Evolutionary conservation across 164 flowering plant species (phyloP).

Genomic region (Cinnamomum chago): DNA sequence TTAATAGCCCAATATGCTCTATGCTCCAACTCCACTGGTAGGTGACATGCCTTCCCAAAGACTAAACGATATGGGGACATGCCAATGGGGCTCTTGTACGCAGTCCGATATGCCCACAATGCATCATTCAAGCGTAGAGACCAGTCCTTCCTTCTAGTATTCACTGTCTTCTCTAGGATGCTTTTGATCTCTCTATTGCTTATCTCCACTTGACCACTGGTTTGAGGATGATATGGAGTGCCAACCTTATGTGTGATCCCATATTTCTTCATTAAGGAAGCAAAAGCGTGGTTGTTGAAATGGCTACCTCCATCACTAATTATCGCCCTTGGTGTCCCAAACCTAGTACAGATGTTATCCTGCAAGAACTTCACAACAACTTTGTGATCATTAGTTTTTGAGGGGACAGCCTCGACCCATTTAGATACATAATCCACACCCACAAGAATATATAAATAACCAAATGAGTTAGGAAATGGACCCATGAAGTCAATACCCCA

Average conservation of each 20-base stretch:
- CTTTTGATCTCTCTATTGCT: neutral
- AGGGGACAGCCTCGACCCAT: neutral
- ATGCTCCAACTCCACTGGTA: slow-evolving; percentile 16
- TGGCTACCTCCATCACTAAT: neutral
- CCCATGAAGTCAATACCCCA: neutral
- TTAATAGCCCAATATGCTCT: slow-evolving; percentile 10
- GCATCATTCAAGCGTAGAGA: neutral
- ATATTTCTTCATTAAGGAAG: neutral
- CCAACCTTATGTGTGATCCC: neutral
- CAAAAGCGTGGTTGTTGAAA: neutral
- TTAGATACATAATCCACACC: neutral
- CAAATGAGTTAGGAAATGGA: too few relatives aligned
- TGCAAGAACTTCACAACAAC: neutral
- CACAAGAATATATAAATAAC: neutral
- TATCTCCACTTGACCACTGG: neutral
- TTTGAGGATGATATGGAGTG: neutral
- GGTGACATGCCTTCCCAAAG: slow-evolving; percentile 15
- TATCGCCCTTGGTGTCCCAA: neutral
- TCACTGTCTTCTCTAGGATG: neutral
- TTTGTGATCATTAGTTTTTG: neutral
- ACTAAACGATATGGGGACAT: slow-evolving; percentile 12
- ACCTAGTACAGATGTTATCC: neutral
- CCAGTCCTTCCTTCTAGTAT: neutral
- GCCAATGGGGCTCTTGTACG: slow-evolving; percentile 10
- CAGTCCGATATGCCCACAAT: neutral